Conservation (phyloP, 2,329 filamentous ascomycete genomes). For the Purpureocillium takamizusanense region DNA sequence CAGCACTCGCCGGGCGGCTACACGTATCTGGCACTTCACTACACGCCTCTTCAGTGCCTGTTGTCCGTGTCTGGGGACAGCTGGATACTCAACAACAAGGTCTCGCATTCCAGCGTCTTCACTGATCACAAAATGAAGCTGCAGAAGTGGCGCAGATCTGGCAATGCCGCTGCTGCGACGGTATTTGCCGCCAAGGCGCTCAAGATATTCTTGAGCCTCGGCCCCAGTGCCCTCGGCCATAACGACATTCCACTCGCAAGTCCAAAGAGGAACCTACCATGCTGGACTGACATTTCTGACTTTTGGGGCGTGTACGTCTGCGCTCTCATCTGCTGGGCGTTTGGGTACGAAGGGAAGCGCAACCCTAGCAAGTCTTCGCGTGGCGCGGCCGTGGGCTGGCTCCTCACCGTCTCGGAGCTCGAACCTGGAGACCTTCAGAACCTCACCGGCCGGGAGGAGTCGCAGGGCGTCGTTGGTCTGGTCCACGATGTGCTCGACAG, state of each 20-base stretch:
- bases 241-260: constrained; percentile 2
- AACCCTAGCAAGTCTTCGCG: constrained; percentile 10
- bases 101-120: constrained; percentile 34
- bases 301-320: constrained; percentile 50
- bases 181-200: constrained; percentile 44
- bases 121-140: constrained; percentile 37
- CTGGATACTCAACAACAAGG: constrained; percentile 48
- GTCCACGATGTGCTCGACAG: constrained; percentile 35
- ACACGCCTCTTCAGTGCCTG: constrained; percentile 49
- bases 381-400: constrained; percentile 23
- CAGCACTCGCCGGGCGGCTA: constrained; percentile 34
- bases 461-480: constrained; percentile 41
- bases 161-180: constrained; percentile 34
- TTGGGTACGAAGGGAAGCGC: constrained; percentile 25
- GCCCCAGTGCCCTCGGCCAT: constrained; percentile 2
- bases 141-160: constrained; percentile 34
- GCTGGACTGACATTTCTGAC: constrained; percentile 32
- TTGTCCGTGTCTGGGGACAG: constrained; percentile 49
- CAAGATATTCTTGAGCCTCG: constrained; percentile 30
- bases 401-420: constrained; percentile 30
- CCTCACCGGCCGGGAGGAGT: constrained; percentile 21
- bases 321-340: constrained; percentile 51
- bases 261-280: constrained; percentile 6
- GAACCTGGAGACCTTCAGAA: constrained; percentile 28
- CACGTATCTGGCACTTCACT: constrained; percentile 47